Base-by-base conservation (phyloP, 169 alveolate species). In the Eimeria necatrix region DNA sequence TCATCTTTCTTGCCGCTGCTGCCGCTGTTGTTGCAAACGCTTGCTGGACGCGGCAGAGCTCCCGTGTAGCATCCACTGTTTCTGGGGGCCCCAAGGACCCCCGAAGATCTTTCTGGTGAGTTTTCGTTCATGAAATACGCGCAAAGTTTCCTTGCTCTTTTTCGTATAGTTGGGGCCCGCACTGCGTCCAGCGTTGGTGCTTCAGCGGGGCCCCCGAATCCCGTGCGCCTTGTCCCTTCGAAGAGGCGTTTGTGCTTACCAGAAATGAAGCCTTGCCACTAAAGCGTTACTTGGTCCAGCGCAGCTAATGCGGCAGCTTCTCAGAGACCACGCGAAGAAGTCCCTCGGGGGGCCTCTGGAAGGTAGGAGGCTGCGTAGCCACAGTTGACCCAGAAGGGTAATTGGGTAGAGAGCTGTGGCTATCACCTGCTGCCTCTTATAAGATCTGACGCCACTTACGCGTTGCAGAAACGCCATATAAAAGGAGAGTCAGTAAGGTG, bases 1-100 rank as follows among this genome's bases (percentile, higher is more conserved):
- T 0, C n/a, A 60, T 9, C 49, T 20, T 3, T 24, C 48, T 0
- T 73, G 83, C 56, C 18, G 83, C 56, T 73, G 59, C 56, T 41
- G 24, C 16, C 18, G 83, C 56, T 76, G 86, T 41, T 76, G 60
- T 20, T 76, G 61, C 86, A 48, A 60, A 14, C n/a, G 64, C n/a
- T 48, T 81, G 90, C 71, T 81, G 51, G 52, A 41, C 6, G 73
- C 73, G 16, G 20, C 90, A 81, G 53, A 76, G 7, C 12, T 48
- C 49, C 61, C 61, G 86, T 5, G 60, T 1, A 32, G 41, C 41
- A 32, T 32, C 41, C 41, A 32, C 41, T 32, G 86, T 41, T 48
- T 76, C 61, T 76, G 41, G 86, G 86, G 86, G 86, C 64, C 20
- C 61, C 86, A 8, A 48, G 90, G 90, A 70, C 90, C 90, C 71